Evolutionary conservation across 805 yeast species (phyloP), one percentile per base, ranked within the genome.

Genomic region (Ogataea chonburiensis): DNA sequence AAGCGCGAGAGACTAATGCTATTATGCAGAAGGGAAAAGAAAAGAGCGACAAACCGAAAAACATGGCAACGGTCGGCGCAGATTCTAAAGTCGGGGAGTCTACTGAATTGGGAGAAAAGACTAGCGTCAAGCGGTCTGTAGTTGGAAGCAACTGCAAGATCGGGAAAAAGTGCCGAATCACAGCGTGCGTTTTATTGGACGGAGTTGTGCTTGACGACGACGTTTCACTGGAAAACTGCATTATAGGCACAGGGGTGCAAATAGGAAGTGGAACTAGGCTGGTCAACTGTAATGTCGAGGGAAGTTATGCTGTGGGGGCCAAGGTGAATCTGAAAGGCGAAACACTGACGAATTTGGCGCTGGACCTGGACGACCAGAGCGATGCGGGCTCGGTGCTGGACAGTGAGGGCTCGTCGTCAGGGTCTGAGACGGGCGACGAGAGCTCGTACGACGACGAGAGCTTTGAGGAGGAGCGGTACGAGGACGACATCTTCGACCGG

Each of bases 111-210:
- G 93, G 87, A 13, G 97, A 87, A 52, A 77, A 78, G 48, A 82
- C 95, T 14, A 85, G 81, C 56, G 86, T 93, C 34, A 93, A 93
- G 64, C 75, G 93, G 43, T 74, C 95, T 0, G 86, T 86, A 11
- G 70, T 93, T 18, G 96, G 96, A 5, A 60, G 68, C 8, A 71
- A 75, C 49, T 86, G 95, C 63, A 64, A 47, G 12, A 77, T 94
- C 34, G 98, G 98, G 24, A 81, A 79, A 54, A 76, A 87, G 43
- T 91, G 95, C 60, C 79, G 93, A 49, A 72, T 93, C 38, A 84
- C 88, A 2, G 98, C 96, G 2, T 87, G 89, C 48, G 78, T 93
- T 10, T 54, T 93, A 5, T 66, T 87, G 33, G 83, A 84, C 52
- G 75, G 76, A 34, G 94, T 81, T 15, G 63, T 61, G 1, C 65